A percentile compares a stretch with the other conserved stretches of the same genome.
Conservation (phyloP, 2,329 filamentous ascomycete genomes). For the Exophiala phaeomuriformis region DNA sequence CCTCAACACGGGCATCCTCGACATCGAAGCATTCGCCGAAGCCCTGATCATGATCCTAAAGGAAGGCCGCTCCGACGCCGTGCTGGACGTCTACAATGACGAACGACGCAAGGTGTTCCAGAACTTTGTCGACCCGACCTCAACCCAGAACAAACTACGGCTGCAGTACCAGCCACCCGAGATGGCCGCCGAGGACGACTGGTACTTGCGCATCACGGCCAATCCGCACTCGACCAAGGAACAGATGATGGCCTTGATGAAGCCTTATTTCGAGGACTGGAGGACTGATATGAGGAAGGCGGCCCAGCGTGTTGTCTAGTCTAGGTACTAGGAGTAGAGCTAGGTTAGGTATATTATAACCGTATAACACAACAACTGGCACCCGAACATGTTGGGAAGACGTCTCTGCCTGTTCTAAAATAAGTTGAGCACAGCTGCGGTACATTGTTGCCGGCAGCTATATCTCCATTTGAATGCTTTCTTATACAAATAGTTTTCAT, state of each 20-base stretch:
- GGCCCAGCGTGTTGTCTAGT: not conserved
- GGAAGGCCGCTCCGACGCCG: not conserved
- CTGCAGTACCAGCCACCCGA: conserved; percentile 4
- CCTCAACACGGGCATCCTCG: conserved; percentile 16
- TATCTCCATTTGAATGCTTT: too few species aligned
- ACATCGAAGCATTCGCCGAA: conserved; percentile 10
- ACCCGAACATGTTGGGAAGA: too few species aligned
- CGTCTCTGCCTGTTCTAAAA: too few species aligned
- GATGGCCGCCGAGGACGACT: conserved; percentile 11
- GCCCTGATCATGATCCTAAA: conserved; percentile 14
- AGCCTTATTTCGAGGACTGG: conserved; percentile 13
- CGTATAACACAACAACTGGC: too few species aligned
- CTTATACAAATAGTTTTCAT: too few species aligned
- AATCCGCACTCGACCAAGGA: not conserved
- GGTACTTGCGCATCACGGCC: conserved; percentile 7
- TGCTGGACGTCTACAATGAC: conserved; percentile 10
- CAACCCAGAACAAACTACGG: conserved; percentile 13
- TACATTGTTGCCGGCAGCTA: too few species aligned
- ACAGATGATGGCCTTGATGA: conserved; percentile 4
- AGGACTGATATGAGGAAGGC: conserved; percentile 10
- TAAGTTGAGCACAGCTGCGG: too few species aligned
- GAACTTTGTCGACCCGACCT: conserved; percentile 13
- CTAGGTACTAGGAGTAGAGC: too few species aligned
- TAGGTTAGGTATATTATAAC: too few species aligned
- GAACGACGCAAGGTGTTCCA: conserved; percentile 15